Conservation (phyloP, 2,329 filamentous ascomycete species). For the Aspergillus latus region DNA sequence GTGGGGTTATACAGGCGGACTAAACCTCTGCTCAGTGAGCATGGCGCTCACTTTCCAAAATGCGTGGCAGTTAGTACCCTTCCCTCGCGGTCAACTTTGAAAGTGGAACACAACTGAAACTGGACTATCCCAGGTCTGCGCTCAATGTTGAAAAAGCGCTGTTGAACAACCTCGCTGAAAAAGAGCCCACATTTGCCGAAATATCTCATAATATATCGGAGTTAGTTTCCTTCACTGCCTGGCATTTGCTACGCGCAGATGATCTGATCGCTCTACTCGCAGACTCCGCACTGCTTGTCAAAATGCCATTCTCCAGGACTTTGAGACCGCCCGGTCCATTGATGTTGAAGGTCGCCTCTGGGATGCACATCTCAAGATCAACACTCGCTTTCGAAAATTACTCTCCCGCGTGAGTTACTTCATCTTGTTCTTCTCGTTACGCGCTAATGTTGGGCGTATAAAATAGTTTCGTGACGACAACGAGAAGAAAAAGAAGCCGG, state of each 20-base stretch:
- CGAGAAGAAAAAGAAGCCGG: conserved; percentile 55
- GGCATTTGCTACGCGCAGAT: conserved; percentile 10
- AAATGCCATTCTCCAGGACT: conserved; percentile 68
- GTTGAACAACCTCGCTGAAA: conserved; percentile 49
- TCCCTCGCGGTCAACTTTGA: conserved; percentile 10
- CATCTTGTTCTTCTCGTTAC: not conserved
- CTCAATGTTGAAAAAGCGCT: conserved; percentile 52
- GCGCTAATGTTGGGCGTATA: conserved; percentile 10
- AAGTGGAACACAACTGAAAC: conserved; percentile 20
- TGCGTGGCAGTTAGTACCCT: conserved; percentile 52
- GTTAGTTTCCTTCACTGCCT: conserved; percentile 23
- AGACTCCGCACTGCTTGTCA: conserved; percentile 73
- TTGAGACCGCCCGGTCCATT: conserved; percentile 50
- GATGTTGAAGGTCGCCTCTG: conserved; percentile 73
- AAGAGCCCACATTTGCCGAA: conserved; percentile 51
- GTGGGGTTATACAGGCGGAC: conserved; percentile 45
- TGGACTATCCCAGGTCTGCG: conserved; percentile 32
- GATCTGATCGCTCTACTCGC: conserved; percentile 12
- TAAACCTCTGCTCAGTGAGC: conserved; percentile 25
- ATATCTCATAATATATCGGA: conserved; percentile 48
- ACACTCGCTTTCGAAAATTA: conserved; percentile 71
- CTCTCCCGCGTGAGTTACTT: conserved; percentile 53
- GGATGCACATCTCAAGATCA: conserved; percentile 75
- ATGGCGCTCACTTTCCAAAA: conserved; percentile 51
- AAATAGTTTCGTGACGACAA: conserved; percentile 51